Percentiles rank a stretch among this genome's conserved stretches.
phyloP scores from a whole-genome alignment of 805 yeast genomes.

The Metschnikowia kofuensis region DNA sequence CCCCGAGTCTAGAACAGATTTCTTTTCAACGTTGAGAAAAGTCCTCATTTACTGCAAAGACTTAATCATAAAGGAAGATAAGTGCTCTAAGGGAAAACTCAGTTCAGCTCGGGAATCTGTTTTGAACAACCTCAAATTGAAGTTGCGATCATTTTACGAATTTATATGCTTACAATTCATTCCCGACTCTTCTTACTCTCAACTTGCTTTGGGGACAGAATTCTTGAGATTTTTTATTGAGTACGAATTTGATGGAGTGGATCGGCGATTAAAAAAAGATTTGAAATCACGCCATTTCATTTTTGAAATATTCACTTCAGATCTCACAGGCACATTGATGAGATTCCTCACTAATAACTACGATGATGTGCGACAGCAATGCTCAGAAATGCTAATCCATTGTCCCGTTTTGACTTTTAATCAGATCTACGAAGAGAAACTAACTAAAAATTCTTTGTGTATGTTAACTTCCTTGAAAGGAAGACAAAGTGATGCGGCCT shows the following conservation, averaged over 20 bases:
- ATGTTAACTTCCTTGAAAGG: constrained; percentile 45
- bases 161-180: constrained; percentile 50
- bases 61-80: constrained; percentile 43
- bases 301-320: constrained; percentile 6
- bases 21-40: constrained; percentile 57
- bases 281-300: background rate
- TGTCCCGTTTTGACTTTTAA: constrained; percentile 11
- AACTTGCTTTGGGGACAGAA: constrained; percentile 26
- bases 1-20: constrained; percentile 60
- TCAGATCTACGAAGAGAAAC: background rate
- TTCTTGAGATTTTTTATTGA: constrained; percentile 50
- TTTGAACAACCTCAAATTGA: background rate
- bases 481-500: constrained; percentile 77
- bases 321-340: constrained; percentile 44
- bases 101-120: constrained; percentile 4
- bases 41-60: constrained; percentile 67
- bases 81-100: constrained; percentile 7
- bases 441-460: constrained; percentile 6
- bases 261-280: constrained; percentile 1
- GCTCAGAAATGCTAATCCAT: constrained; percentile 7
- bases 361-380: constrained; percentile 61
- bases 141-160: constrained; percentile 46
- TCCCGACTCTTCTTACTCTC: constrained; percentile 49
- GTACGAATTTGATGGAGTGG: constrained; percentile 22
- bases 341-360: constrained; percentile 68